Conservation (phyloP, 331 rosid genomes). For the Phaseolus coccineus region DNA sequence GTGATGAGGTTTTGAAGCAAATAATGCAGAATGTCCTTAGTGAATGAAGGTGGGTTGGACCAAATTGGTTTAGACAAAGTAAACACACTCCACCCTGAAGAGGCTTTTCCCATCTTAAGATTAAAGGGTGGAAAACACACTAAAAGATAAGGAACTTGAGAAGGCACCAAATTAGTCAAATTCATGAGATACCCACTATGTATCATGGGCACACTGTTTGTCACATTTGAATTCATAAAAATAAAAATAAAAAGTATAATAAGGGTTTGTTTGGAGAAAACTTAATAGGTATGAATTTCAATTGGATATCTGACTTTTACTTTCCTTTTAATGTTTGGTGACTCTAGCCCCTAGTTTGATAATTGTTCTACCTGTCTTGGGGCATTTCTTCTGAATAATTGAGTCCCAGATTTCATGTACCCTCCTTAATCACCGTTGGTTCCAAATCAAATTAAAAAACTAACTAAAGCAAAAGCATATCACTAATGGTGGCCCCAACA, state of each 20-base stretch:
- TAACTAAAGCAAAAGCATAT: slow-evolving; percentile 43
- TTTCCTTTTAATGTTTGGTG: neutral
- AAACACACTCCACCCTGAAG: slow-evolving; percentile 31
- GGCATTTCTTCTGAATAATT: slow-evolving; percentile 40
- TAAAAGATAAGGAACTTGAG: slow-evolving; percentile 53
- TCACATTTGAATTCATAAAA: slow-evolving; percentile 27
- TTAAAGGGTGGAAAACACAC: slow-evolving; percentile 15
- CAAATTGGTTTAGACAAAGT: slow-evolving; percentile 46
- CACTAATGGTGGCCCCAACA: slow-evolving; percentile 45
- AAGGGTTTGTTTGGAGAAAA: neutral
- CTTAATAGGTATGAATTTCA: slow-evolving; percentile 3
- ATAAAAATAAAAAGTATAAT: neutral
- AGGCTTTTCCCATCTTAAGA: slow-evolving; percentile 20
- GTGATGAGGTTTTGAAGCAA: neutral
- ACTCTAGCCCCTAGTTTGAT: slow-evolving; percentile 19
- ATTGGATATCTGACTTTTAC: slow-evolving; percentile 15
- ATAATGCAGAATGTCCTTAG: neutral
- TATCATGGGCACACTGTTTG: slow-evolving; percentile 55
- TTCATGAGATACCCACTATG: slow-evolving; percentile 92
- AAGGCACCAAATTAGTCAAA: slow-evolving; percentile 76
- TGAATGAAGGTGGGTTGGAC: slow-evolving; percentile 47
- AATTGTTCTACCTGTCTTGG: slow-evolving; percentile 29
- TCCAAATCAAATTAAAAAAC: slow-evolving; percentile 31
- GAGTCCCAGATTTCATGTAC: slow-evolving; percentile 45
- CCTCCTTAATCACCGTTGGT: slow-evolving; percentile 47